Base-by-base conservation (phyloP, 257 asterid genomes). In the Anisodus acutangulus region DNA sequence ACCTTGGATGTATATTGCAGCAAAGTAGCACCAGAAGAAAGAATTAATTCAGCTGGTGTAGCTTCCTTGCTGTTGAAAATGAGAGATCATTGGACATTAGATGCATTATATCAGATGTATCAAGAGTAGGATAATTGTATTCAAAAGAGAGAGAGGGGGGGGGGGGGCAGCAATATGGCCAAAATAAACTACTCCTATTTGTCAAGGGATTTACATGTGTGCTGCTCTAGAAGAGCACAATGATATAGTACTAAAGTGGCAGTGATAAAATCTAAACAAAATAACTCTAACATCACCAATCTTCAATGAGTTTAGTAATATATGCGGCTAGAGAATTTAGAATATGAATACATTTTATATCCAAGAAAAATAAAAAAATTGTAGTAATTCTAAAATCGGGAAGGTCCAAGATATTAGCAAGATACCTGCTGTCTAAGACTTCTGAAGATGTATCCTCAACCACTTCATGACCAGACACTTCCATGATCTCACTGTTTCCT, bases 1-100 rank as follows among this genome's bases (percentile, higher is more conserved):
- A 94, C 99, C 99, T 96, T 93, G 81, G 97, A 86, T 53, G 98
- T 98, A 89, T 90, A 97, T 45, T 93, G 93, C 87, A 93, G 81
- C 78, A 89, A 67, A 87, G 95, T 93, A 88, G 97, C 95, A 74
- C 97, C 98, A 4, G 97, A 92, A 54, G 91, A 91, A 47, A 94
- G 90, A 87, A 90, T 85, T 47, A 92, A 70, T 85, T 84, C 88
- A 58, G 63, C 22, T 47, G 9, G 57, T 80, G 64, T 66, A 82
- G 85, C 85, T 79, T 89, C 91, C 92, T 88, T 79, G 76, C 98
- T 95, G 97, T 88, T 82, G 58, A 84, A 71, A 86, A 86, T 79
- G 79, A 83, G 80, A 86, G 22, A 62, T 57, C 54, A 63, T 69
- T 51, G 69, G 60, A 55, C 58, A 79, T 83, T 19, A 51, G 63